Conservation (phyloP, 2,329 filamentous ascomycete species). For the Coniochaeta prunicola region DNA sequence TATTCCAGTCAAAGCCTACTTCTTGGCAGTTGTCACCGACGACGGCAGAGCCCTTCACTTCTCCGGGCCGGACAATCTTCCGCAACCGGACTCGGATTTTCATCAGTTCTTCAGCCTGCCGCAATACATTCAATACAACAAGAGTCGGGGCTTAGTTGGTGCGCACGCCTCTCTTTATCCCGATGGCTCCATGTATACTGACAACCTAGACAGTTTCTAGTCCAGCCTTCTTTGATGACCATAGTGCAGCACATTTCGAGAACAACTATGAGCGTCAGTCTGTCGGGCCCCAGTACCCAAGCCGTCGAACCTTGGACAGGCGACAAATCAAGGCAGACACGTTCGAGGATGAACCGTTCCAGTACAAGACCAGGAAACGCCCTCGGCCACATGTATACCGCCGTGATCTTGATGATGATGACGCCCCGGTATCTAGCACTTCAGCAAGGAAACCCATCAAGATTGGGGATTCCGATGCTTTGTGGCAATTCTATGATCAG, state of each 20-base stretch:
- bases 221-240: slow-evolving; percentile 14
- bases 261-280: slow-evolving; percentile 1
- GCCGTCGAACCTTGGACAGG: slow-evolving; percentile 18
- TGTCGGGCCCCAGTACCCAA: slow-evolving; percentile 10
- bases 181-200: slow-evolving; percentile 6
- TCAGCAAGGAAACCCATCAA: slow-evolving; percentile 36
- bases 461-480: slow-evolving; percentile 45
- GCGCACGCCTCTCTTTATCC: slow-evolving; percentile 10
- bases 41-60: slow-evolving; percentile 39
- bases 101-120: slow-evolving; percentile 38
- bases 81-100: slow-evolving; percentile 29
- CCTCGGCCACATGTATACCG: slow-evolving; percentile 21
- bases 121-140: slow-evolving; percentile 27
- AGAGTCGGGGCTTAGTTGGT: slow-evolving; percentile 29
- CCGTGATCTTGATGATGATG: slow-evolving; percentile 33
- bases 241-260: slow-evolving; percentile 1
- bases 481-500: slow-evolving; percentile 54
- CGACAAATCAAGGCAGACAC: slow-evolving; percentile 13
- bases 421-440: slow-evolving; percentile 27
- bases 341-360: slow-evolving; percentile 18
- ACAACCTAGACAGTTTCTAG: slow-evolving; percentile 5
- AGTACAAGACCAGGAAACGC: slow-evolving; percentile 29
- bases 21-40: slow-evolving; percentile 42
- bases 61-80: slow-evolving; percentile 28
- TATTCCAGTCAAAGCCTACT: slow-evolving; percentile 43